A percentile compares a stretch with the other conserved stretches of the same genome.
These are phyloP conservation scores for Dipodascus geniculatus DNA, from an alignment of 805 yeast species.

Conservation along the genomic window DNA sequence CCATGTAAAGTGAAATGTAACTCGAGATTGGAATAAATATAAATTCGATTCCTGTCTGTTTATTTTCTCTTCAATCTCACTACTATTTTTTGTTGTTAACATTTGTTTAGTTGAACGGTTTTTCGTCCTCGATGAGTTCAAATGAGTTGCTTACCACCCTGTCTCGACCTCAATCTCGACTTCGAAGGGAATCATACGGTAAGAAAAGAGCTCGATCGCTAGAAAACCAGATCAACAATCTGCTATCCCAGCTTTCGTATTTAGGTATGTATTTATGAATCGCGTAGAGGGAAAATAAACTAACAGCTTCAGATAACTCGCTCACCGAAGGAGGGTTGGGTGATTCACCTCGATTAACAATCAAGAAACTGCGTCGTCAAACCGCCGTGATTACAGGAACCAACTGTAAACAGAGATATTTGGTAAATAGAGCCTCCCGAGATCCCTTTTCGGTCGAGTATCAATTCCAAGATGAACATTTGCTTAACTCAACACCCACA, in stretches of 20 bases:
- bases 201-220: not conserved
- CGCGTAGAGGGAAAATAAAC: too few relatives aligned
- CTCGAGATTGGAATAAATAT: not conserved
- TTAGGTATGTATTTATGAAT: not conserved
- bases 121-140: not conserved
- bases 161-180: not conserved
- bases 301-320: not conserved
- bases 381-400: not conserved
- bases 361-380: not conserved
- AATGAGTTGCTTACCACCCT: not conserved
- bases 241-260: not conserved
- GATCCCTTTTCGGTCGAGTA: not conserved
- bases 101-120: too few relatives aligned
- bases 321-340: not conserved
- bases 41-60: not conserved
- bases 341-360: not conserved
- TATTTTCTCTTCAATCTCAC: not conserved
- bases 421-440: not conserved
- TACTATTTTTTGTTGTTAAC: too few relatives aligned
- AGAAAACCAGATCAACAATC: not conserved
- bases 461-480: not conserved
- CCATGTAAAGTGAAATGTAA: not conserved
- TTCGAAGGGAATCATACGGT: too few relatives aligned
- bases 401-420: not conserved
- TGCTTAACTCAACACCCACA: not conserved